phyloP scores from a whole-genome alignment of 345 rosid genomes.

The Citrus maxima region DNA sequence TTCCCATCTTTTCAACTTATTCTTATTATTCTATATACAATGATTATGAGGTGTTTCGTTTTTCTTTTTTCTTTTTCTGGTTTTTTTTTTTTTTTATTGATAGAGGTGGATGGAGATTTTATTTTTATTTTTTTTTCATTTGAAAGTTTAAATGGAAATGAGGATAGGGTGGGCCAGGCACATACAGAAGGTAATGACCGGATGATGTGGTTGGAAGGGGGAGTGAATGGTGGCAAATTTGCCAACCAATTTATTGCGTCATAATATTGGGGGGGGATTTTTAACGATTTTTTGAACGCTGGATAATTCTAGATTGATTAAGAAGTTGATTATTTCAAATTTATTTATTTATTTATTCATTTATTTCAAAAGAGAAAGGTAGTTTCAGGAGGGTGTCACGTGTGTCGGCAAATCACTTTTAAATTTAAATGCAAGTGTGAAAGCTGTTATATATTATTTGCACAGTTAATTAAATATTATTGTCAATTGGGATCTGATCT shows the following conservation, averaged over 20 bases:
- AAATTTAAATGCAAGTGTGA: no score
- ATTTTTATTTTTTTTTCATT: not conserved
- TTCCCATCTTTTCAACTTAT: not conserved
- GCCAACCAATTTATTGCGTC: not conserved
- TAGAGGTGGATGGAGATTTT: not conserved
- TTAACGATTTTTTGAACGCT: not conserved
- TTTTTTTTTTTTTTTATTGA: no score
- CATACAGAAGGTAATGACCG: no score
- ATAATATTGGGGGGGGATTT: not conserved
- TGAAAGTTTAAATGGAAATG: not conserved
- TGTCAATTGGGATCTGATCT: no score
- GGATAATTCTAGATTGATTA: not conserved
- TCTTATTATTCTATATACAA: no score
- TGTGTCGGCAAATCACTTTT: not conserved
- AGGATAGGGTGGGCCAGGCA: not conserved
- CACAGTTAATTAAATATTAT: no score
- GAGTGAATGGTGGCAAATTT: not conserved
- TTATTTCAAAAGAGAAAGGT: no score
- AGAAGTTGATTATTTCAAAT: no score
- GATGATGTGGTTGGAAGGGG: not conserved
- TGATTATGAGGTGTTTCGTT: no score
- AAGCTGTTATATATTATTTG: no score
- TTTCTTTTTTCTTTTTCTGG: not conserved
- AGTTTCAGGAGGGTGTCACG: not conserved
- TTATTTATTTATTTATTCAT: no score